Conservation (phyloP, 2,329 filamentous ascomycete species). For the Exophiala aquamarina region DNA sequence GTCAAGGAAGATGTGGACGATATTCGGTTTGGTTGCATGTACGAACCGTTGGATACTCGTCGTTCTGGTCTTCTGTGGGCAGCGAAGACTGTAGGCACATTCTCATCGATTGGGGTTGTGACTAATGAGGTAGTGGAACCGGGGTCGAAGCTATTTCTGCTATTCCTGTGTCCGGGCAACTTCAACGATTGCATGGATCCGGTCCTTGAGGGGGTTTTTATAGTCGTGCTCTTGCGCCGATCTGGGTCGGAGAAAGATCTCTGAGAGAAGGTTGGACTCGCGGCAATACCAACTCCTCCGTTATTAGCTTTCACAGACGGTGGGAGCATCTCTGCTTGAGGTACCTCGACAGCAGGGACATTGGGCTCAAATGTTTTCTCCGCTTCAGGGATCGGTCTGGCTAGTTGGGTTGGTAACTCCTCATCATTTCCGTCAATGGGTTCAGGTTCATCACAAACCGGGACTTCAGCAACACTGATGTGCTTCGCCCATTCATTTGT, state of each 20-base stretch:
- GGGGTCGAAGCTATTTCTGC: slow-evolving; percentile 13
- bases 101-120: slow-evolving; percentile 24
- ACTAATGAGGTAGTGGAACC: slow-evolving; percentile 14
- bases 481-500: slow-evolving; percentile 98
- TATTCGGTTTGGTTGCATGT: slow-evolving; percentile 10
- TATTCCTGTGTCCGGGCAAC: slow-evolving; percentile 6
- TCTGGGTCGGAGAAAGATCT: slow-evolving; percentile 19
- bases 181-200: slow-evolving; percentile 15
- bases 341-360: slow-evolving; percentile 4
- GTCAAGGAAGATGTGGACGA: slow-evolving; percentile 2
- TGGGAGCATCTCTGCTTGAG: slow-evolving; percentile 6
- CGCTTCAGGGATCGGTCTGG: neutral
- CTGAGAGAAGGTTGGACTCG: slow-evolving; percentile 6
- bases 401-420: slow-evolving; percentile 21
- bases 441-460: slow-evolving; percentile 63
- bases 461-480: slow-evolving; percentile 72
- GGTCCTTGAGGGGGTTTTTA: slow-evolving; percentile 9
- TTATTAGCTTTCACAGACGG: slow-evolving; percentile 13
- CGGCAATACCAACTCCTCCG: slow-evolving; percentile 20
- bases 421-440: slow-evolving; percentile 40
- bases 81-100: slow-evolving; percentile 21
- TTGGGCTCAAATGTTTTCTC: neutral
- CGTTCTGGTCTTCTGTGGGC: slow-evolving; percentile 10
- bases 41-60: slow-evolving; percentile 13
- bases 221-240: slow-evolving; percentile 3